Evolutionary conservation across 305 asterid species (phyloP), one percentile per base, ranked within the genome.

Genomic region (Striga hermonthica): DNA sequence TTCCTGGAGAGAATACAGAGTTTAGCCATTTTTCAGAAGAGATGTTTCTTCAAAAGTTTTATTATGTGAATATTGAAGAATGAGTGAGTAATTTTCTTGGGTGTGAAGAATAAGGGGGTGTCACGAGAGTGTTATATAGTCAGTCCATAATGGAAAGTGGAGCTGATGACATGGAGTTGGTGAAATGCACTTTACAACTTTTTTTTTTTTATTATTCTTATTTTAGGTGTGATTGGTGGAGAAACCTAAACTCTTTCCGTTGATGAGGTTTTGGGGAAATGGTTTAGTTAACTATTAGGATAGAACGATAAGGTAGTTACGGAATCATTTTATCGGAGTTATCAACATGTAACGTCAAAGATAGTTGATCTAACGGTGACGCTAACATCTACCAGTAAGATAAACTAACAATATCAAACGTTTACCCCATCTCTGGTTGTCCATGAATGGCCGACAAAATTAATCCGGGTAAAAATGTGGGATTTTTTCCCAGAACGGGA

Each of bases 91-190:
- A n/a, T n/a, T 59, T 69, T 57, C 60, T 71, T 74, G 77, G 77
- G 59, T 79, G 81, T 12, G 40, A 12, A 67, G 52, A 66, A 72
- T 35, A 64, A 6, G 62, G 63, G 63, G 31, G 31, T 22, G 31
- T 22, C 31, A 22, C 31, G 31, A 22, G 31, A 22, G 68, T 68
- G 36, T 66, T 80, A 50, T 64, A 81, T 76, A 71, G 80, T 31
- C 35, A 44, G 5, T 63, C 1, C 15, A 36, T 35, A 50, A 38
- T 53, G 58, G 41, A 66, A 49, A 74, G 70, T 78, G 76, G 82
- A 77, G 81, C 58, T 62, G 81, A 70, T 73, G 71, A 58, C 11
- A 49, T 77, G 81, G 78, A 78, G 76, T 70, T 74, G 76, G 64
- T 78, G 31, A 53, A 34, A 22, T 39, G 34, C 35, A 38, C 44